phyloP scores from a whole-genome alignment of 1,139 yeast species.

The Lodderomyces orthopsilosis region DNA sequence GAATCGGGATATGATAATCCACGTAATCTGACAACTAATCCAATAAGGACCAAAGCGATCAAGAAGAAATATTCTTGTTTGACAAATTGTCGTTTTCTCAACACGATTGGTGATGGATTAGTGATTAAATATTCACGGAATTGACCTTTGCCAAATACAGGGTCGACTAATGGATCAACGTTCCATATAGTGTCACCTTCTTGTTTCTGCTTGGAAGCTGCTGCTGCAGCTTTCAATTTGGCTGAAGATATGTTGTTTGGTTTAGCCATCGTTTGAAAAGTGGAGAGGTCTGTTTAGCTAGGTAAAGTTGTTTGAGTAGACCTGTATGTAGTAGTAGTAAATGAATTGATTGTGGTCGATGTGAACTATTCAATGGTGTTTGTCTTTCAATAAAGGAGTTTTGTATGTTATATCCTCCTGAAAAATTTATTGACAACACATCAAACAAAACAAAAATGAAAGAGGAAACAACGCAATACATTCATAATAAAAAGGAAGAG shows the following conservation, averaged over 20 bases:
- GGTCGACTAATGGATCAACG: constrained; percentile 21
- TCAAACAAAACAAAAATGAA: no score
- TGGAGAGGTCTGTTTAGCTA: not conserved
- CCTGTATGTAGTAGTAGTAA: no score
- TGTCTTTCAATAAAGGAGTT: no score
- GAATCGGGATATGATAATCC: constrained; percentile 29
- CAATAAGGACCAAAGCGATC: constrained; percentile 48
- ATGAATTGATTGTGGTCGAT: no score
- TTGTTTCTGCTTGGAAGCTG: constrained; percentile 8
- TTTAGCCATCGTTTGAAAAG: constrained; percentile 11
- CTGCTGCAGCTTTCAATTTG: constrained; percentile 9
- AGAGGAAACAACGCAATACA: no score
- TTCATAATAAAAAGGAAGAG: no score
- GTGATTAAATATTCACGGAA: constrained; percentile 30
- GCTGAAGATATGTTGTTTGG: constrained; percentile 6
- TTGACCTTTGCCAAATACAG: constrained; percentile 29
- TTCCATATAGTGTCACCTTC: constrained; percentile 8
- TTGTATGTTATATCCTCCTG: no score
- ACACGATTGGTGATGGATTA: constrained; percentile 19
- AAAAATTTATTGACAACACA: no score
- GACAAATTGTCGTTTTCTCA: constrained; percentile 21
- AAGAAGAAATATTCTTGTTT: constrained; percentile 37
- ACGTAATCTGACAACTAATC: constrained; percentile 46
- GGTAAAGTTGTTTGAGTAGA: no score
- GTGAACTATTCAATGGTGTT: no score